Evolutionary conservation across 306 rosid genomes (phyloP), one percentile per base, ranked within the genome.

Genomic region (Vigna trinervia): DNA sequence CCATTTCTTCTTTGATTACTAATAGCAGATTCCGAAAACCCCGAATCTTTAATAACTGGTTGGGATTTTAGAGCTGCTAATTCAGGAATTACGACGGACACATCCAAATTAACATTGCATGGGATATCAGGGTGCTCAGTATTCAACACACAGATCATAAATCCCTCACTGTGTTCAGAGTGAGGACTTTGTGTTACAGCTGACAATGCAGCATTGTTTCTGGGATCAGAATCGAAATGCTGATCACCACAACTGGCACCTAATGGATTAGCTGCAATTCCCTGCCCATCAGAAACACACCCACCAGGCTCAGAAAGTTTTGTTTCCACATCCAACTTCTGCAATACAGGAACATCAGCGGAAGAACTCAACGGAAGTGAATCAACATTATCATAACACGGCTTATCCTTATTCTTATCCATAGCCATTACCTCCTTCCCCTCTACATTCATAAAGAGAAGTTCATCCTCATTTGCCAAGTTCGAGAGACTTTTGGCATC

Each of bases 111-210:
- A 19, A 87, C 92, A 56, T 93, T 83, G 78, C 66, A 60, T 1
- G 98, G 98, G 77, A 93, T 70, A 50, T 88, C 89, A 14, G 87
- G 82, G 61, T 88, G 92, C 86, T 93, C 97, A 1, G 81, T 81
- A 75, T 89, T 93, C 71, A 93, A 74, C 48, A 36, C 11, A 64
- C 98, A 93, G 57, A 57, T 13, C 87, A 60, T 54, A 58, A 61
- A 81, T 54, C 75, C 87, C 11, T 57, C 77, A 20, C 22, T 59
- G 75, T 15, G 14, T 50, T 84, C 80, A 22, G 65, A 65, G 17
- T 1, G 59, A 81, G 83, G 77, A 72, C 64, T 58, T 53, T 73
- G 71, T 7, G 15, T 76, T 2, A 73, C 80, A 46, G 47, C 73
- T 79, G 81, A 72, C 5, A 80, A 73, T 68, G 73, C 39, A 23